These are phyloP conservation scores for Trichothecium sympodiale DNA, from an alignment of 2,329 filamentous ascomycete species.

Conservation along the genomic window DNA sequence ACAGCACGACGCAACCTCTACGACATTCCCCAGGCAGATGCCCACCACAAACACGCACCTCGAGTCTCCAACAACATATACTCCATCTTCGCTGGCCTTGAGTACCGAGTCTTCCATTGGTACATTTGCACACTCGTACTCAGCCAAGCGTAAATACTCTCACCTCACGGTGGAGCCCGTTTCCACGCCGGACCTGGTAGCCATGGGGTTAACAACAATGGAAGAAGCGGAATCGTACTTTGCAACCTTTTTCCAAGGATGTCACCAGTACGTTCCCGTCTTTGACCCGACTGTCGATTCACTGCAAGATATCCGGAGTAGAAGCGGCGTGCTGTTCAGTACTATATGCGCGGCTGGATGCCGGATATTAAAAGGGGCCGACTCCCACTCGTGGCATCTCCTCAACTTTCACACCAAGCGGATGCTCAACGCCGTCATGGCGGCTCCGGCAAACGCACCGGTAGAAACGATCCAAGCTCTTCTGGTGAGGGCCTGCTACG, in stretches of 20 bases:
- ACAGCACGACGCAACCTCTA: background rate
- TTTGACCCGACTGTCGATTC: conserved; percentile 25
- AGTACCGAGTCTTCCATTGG: background rate
- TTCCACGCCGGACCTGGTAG: conserved; percentile 10
- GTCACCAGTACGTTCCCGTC: conserved; percentile 15
- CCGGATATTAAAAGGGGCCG: conserved; percentile 27
- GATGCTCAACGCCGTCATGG: conserved; percentile 27
- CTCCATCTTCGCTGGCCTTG: background rate
- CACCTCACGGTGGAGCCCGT: conserved; percentile 8
- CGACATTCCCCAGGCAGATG: background rate
- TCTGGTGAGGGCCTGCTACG: conserved; percentile 39
- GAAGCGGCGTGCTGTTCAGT: conserved; percentile 39
- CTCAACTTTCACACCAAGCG: conserved; percentile 30
- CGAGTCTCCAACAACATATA: background rate
- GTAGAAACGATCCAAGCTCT: conserved; percentile 41
- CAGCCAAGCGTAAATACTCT: conserved; percentile 6
- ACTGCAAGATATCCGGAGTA: conserved; percentile 28
- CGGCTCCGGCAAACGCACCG: conserved; percentile 14
- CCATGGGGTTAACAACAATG: conserved; percentile 10
- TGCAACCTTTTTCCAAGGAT: conserved; percentile 14
- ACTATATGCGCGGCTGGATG: conserved; percentile 40
- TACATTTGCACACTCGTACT: background rate
- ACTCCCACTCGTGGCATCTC: conserved; percentile 27
- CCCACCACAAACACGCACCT: background rate
- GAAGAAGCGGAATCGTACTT: conserved; percentile 13